Conservation (phyloP, 345 rosid genomes). For the Brassica juncea region DNA sequence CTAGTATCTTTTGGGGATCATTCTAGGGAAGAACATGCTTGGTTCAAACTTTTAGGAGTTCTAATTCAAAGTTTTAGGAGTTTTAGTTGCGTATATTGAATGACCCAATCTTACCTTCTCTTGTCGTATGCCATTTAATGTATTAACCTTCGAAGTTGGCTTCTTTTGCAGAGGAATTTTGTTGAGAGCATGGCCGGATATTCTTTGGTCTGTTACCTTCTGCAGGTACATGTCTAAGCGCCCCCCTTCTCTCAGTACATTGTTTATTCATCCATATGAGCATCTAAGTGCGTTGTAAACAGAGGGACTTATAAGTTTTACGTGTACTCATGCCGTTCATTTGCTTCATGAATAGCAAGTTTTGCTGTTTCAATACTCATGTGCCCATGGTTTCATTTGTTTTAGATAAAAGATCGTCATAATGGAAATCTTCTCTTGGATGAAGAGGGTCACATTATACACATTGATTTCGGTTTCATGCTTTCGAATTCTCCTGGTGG, state of each 20-base stretch:
- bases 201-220: slow-evolving; percentile 96
- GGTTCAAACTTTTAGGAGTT: slow-evolving; percentile 16
- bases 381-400: slow-evolving; percentile 12
- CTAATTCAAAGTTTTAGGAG: too few relatives aligned
- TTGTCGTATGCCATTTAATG: neutral
- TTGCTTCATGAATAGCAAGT: neutral
- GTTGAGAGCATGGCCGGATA: slow-evolving; percentile 99
- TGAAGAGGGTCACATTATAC: slow-evolving; percentile 98
- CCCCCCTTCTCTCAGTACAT: neutral
- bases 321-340: neutral
- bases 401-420: slow-evolving; percentile 93
- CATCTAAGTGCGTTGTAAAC: slow-evolving; percentile 12
- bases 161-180: slow-evolving; percentile 83
- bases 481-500: slow-evolving; percentile 99
- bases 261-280: neutral
- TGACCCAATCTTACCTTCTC: neutral
- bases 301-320: neutral
- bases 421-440: slow-evolving; percentile 94
- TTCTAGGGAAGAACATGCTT: slow-evolving; percentile 3
- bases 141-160: slow-evolving; percentile 15
- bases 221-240: slow-evolving; percentile 60
- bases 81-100: neutral
- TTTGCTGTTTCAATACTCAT: neutral
- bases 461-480: slow-evolving; percentile 99
- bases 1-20: neutral